Conservation (phyloP, 257 asterid species). For the Orobanche coerulescens region DNA sequence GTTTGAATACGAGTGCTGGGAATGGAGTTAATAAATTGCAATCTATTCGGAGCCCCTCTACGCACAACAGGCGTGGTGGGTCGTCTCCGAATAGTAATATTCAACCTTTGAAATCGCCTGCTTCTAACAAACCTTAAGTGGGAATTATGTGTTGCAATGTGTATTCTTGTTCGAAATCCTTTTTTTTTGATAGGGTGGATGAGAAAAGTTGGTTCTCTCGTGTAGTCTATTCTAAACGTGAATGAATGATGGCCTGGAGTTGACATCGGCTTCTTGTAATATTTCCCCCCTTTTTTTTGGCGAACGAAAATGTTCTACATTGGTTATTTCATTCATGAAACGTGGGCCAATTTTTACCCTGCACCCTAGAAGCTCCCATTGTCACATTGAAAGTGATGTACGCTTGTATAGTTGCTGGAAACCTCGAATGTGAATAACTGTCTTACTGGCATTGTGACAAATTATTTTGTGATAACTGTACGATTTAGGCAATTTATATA, state of each 20-base stretch:
- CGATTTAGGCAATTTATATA: too few species aligned
- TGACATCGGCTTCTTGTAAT: not conserved
- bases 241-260: not conserved
- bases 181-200: constrained; percentile 16
- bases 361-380: too few species aligned
- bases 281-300: too few species aligned
- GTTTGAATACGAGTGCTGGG: constrained; percentile 22
- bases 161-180: constrained; percentile 9
- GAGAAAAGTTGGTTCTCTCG: not conserved
- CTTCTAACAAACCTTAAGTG: constrained; percentile 21
- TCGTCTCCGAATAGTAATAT: constrained; percentile 41
- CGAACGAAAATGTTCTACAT: too few species aligned
- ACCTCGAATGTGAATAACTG: too few species aligned
- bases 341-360: too few species aligned
- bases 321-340: too few species aligned
- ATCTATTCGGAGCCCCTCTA: constrained; percentile 38
- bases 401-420: too few species aligned
- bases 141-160: constrained; percentile 6
- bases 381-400: too few species aligned
- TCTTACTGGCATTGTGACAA: too few species aligned
- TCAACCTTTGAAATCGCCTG: constrained; percentile 39
- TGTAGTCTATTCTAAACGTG: not conserved
- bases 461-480: too few species aligned
- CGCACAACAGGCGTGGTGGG: constrained; percentile 34
- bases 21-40: constrained; percentile 29